phyloP scores from a whole-genome alignment of 306 rosid genomes.

The Citrullus colocynthis region DNA sequence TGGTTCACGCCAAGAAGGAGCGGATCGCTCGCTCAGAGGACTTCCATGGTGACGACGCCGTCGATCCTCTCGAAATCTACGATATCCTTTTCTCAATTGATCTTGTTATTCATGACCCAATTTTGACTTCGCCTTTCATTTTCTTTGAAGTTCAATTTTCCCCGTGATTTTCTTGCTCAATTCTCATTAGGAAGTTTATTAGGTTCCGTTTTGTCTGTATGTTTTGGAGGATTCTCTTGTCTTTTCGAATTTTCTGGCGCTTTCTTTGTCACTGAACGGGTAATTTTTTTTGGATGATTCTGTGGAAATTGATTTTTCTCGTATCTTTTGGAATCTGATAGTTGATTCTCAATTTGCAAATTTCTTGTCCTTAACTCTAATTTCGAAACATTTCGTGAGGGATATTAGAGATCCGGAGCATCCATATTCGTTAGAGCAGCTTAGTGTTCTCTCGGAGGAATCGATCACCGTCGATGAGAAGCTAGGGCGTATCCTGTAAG shows the following conservation, averaged over 20 bases:
- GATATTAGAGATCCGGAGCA: constrained; percentile 99
- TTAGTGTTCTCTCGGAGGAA: constrained; percentile 89
- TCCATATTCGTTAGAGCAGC: constrained; percentile 95
- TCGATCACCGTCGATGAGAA: constrained; percentile 86
- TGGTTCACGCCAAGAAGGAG: constrained; percentile 91
- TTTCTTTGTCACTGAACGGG: not conserved
- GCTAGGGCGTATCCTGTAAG: constrained; percentile 72
- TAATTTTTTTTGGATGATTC: not conserved
- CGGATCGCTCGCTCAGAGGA: constrained; percentile 64
- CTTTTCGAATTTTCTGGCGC: not conserved
- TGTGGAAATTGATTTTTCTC: not conserved
- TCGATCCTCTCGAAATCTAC: constrained; percentile 90
- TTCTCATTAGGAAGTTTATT: not conserved
- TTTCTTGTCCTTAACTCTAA: constrained; percentile 48
- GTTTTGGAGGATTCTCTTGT: not conserved
- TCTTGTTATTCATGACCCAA: not conserved
- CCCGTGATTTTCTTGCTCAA: not conserved
- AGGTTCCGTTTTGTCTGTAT: not conserved
- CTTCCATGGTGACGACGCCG: constrained; percentile 45
- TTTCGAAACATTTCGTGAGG: constrained; percentile 67
- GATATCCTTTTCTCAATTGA: constrained; percentile 49
- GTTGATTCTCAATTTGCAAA: not conserved
- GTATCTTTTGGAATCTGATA: not conserved
- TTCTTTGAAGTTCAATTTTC: not conserved
- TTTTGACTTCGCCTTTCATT: not conserved